Conservation (phyloP, 495 filamentous ascomycete genomes). For the Penicillium malachiteum region DNA sequence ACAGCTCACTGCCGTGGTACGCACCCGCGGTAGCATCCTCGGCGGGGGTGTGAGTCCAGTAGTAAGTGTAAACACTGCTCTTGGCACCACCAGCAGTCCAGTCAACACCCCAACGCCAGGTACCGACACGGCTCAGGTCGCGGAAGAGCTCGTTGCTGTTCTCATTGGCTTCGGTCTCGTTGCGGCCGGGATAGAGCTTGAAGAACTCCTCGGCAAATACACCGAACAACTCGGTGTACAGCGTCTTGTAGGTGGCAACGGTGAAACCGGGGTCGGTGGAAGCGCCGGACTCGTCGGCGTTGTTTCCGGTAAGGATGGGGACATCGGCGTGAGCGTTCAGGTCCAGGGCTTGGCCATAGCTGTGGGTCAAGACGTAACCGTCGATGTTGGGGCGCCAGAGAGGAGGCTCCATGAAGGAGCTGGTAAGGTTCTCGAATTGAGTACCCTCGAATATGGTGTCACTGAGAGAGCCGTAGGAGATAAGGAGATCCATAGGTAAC, state of each 20-base stretch:
- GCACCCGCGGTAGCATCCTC: constrained; percentile 13
- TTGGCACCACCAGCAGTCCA: constrained; percentile 17
- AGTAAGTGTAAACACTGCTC: constrained; percentile 19
- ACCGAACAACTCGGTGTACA: constrained; percentile 12
- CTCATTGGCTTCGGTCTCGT: constrained; percentile 7
- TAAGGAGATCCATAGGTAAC: not conserved
- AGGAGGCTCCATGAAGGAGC: constrained; percentile 10
- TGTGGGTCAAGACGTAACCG: constrained; percentile 15
- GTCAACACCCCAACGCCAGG: constrained; percentile 15
- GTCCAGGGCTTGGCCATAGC: constrained; percentile 9
- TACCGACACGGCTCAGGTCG: constrained; percentile 14
- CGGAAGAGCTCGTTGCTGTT: constrained; percentile 13
- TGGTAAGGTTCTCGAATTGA: constrained; percentile 12
- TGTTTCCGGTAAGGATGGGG: constrained; percentile 22
- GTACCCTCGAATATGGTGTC: constrained; percentile 9
- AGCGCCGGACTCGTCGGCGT: constrained; percentile 18
- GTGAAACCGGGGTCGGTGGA: not conserved
- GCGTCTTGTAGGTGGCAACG: constrained; percentile 9
- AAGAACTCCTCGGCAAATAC: constrained; percentile 12
- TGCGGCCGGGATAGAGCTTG: constrained; percentile 15
- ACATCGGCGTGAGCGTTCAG: constrained; percentile 12
- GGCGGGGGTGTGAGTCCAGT: constrained; percentile 13
- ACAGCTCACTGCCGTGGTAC: constrained; percentile 20
- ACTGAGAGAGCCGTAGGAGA: not conserved
- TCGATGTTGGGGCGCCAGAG: constrained; percentile 19